A percentile compares a stretch with the other conserved stretches of the same genome.
Evolutionary conservation across 2,329 filamentous ascomycete species (phyloP).

Genomic region (Exophiala calicioides): DNA sequence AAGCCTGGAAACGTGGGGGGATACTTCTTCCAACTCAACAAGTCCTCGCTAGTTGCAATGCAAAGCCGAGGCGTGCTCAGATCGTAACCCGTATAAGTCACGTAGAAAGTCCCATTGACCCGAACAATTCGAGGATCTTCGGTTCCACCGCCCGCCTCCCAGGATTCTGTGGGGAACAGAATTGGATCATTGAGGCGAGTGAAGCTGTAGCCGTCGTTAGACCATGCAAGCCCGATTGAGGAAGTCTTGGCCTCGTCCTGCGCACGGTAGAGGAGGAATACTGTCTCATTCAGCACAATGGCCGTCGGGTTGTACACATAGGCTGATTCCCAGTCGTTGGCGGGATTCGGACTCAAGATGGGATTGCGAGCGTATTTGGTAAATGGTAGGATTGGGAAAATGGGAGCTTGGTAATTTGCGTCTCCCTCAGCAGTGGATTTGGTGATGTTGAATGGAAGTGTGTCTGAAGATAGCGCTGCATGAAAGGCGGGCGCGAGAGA

Average conservation of each 20-base stretch:
- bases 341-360: slow-evolving; percentile 30
- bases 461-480: slow-evolving; percentile 1
- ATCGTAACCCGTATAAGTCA: slow-evolving; percentile 42
- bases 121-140: slow-evolving; percentile 42
- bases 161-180: slow-evolving; percentile 37
- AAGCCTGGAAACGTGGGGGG: slow-evolving; percentile 24
- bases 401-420: slow-evolving; percentile 31
- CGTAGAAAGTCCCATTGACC: slow-evolving; percentile 41
- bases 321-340: slow-evolving; percentile 27
- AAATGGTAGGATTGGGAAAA: slow-evolving; percentile 35
- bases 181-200: slow-evolving; percentile 38
- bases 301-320: slow-evolving; percentile 32
- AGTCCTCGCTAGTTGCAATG: slow-evolving; percentile 40
- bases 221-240: slow-evolving; percentile 41
- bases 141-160: slow-evolving; percentile 36
- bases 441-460: slow-evolving; percentile 17
- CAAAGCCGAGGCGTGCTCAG: slow-evolving; percentile 37
- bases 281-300: slow-evolving; percentile 29
- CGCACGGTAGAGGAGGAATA: slow-evolving; percentile 41
- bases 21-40: slow-evolving; percentile 39
- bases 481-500: not conserved
- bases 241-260: slow-evolving; percentile 38
- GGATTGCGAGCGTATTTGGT: slow-evolving; percentile 33
- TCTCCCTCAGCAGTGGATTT: slow-evolving; percentile 30
- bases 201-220: slow-evolving; percentile 39